phyloP scores from a whole-genome alignment of 139 green algal genomes.

The Deuterostichococcus epilithicus region DNA sequence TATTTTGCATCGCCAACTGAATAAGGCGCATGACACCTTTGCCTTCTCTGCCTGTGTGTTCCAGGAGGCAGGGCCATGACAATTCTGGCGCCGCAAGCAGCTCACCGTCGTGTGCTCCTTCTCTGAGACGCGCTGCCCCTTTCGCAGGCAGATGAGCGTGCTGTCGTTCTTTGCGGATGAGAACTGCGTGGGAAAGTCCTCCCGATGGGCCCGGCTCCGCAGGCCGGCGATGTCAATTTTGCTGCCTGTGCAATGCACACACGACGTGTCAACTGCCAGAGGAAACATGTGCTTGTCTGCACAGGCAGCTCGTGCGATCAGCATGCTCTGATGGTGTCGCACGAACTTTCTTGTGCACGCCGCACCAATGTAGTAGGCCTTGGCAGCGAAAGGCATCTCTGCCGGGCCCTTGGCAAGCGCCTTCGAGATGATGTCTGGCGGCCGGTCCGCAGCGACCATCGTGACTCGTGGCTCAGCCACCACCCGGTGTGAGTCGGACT shows the following conservation, averaged over 20 bases:
- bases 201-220: not conserved
- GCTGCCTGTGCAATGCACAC: constrained; percentile 11
- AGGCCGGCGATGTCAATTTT: constrained; percentile 17
- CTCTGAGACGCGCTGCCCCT: not conserved
- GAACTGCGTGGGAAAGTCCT: not conserved
- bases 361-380: constrained; percentile 26
- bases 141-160: constrained; percentile 1
- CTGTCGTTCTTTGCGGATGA: not conserved
- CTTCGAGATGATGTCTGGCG: not conserved
- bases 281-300: no score
- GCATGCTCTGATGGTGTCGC: no score
- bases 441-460: not conserved
- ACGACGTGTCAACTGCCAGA: no score
- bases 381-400: constrained; percentile 15
- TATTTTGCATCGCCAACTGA: no score
- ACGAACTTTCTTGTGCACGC: not conserved
- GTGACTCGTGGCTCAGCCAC: no score
- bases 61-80: no score
- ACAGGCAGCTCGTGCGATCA: no score
- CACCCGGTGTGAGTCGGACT: not conserved
- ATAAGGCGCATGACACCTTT: no score
- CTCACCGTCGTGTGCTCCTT: not conserved
- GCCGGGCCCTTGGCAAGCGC: not conserved
- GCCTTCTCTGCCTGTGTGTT: no score
- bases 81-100: constrained; percentile 8